A percentile compares a stretch with the other conserved stretches of the same genome.
These are phyloP conservation scores for Trichoderma hamatum DNA, from an alignment of 2,329 filamentous ascomycete species.

Conservation along the genomic window DNA sequence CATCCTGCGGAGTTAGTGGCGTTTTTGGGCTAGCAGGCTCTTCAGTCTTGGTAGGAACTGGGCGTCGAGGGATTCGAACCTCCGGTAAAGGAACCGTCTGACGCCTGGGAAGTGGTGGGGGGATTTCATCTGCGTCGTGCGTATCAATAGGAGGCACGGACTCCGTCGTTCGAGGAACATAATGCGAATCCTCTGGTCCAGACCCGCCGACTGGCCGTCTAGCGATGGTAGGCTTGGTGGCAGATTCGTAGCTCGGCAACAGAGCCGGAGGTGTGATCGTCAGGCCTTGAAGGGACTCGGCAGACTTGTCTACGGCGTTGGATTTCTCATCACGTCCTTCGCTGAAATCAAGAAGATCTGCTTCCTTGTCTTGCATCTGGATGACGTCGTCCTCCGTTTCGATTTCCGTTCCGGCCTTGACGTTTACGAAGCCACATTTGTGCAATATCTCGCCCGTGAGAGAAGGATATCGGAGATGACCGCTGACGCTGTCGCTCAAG, in stretches of 20 bases:
- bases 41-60: conserved; percentile 7
- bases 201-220: conserved; percentile 25
- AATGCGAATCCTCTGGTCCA: neutral
- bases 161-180: neutral
- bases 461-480: conserved; percentile 56
- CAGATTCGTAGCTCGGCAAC: conserved; percentile 29
- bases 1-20: conserved; percentile 35
- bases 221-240: conserved; percentile 33
- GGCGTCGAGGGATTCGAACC: conserved; percentile 17
- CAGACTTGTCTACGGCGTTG: conserved; percentile 22
- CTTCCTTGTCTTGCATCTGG: conserved; percentile 46
- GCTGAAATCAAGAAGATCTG: conserved; percentile 38
- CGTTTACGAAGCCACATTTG: conserved; percentile 54
- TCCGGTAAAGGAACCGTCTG: conserved; percentile 14
- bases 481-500: conserved; percentile 55
- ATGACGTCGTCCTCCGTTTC: conserved; percentile 58
- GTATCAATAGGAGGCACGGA: neutral
- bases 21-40: conserved; percentile 25
- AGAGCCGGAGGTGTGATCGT: conserved; percentile 37
- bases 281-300: conserved; percentile 36
- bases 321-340: conserved; percentile 14
- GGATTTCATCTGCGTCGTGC: neutral
- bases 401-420: conserved; percentile 50
- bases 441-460: conserved; percentile 56
- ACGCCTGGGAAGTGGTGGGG: conserved; percentile 21